These are phyloP conservation scores for Cylindrotheca closterium DNA, from an alignment of 108 stramenopile species.

Conservation along the genomic window DNA sequence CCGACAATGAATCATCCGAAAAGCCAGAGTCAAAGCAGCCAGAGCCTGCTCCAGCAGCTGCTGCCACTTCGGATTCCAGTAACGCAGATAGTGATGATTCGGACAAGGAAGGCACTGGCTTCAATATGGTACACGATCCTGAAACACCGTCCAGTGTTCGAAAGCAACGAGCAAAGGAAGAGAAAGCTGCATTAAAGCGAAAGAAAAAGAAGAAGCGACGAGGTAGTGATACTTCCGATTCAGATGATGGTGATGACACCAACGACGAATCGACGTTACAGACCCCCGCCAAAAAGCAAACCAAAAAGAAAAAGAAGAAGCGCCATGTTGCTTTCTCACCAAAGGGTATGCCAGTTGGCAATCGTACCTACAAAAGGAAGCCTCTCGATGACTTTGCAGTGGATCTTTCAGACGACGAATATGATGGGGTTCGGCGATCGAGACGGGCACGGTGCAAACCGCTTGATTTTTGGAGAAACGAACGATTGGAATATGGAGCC, in stretches of 20 bases:
- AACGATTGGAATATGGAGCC: slow-evolving; percentile 73
- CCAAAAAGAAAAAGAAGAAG: slow-evolving; percentile 31
- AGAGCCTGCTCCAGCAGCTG: not conserved
- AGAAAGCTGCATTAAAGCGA: slow-evolving; percentile 9
- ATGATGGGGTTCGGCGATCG: slow-evolving; percentile 52
- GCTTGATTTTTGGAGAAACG: slow-evolving; percentile 89
- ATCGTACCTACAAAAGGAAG: slow-evolving; percentile 56
- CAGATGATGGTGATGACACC: too few relatives aligned
- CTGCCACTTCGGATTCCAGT: slow-evolving; percentile 2
- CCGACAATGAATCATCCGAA: slow-evolving; percentile 18
- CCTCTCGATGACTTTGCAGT: slow-evolving; percentile 67
- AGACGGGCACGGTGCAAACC: slow-evolving; percentile 54
- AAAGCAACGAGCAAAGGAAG: slow-evolving; percentile 10
- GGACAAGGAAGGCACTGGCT: slow-evolving; percentile 30
- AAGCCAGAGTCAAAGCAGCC: slow-evolving; percentile 7
- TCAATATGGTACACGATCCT: slow-evolving; percentile 32
- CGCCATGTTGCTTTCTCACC: slow-evolving; percentile 37
- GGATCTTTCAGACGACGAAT: slow-evolving; percentile 46
- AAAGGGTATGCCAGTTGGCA: slow-evolving; percentile 49
- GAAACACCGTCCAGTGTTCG: slow-evolving; percentile 23
- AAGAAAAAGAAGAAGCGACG: slow-evolving; percentile 11
- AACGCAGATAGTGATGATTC: slow-evolving; percentile 29
- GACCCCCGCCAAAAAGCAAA: too few relatives aligned
- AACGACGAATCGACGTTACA: slow-evolving; percentile 4
- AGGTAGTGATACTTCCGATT: slow-evolving; percentile 3